A percentile compares a stretch with the other conserved stretches of the same genome.
Conservation (phyloP, 140 eudicot genomes). For the Stevia rebaudiana region DNA sequence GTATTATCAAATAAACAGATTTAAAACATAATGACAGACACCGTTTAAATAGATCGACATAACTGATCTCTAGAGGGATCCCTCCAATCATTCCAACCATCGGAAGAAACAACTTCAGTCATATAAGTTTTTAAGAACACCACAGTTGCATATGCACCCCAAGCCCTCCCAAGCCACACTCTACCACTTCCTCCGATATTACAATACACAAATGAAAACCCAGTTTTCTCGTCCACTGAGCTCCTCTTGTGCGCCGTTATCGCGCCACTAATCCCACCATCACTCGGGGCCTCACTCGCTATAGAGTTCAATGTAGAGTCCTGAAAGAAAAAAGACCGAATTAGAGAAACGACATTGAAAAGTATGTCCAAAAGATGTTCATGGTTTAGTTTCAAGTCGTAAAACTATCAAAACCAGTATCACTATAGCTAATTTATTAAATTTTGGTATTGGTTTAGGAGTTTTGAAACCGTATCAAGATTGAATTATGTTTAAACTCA, state of each 20-base stretch:
- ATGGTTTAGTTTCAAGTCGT: not conserved
- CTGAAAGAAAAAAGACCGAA: conserved; percentile 24
- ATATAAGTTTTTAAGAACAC: conserved; percentile 60
- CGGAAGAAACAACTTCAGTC: conserved; percentile 63
- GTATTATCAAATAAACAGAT: too few species aligned
- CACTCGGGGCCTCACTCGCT: conserved; percentile 44
- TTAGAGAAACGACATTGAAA: not conserved
- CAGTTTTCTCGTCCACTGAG: conserved; percentile 53
- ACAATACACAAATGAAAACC: conserved; percentile 72
- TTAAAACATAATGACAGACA: too few species aligned
- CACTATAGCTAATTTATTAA: too few species aligned
- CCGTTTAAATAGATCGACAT: not conserved
- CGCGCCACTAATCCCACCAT: conserved; percentile 58
- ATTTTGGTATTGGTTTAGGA: not conserved
- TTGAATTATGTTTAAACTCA: not conserved
- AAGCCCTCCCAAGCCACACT: conserved; percentile 92
- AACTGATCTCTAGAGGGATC: conserved; percentile 68
- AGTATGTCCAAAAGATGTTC: not conserved
- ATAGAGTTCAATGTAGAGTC: conserved; percentile 59
- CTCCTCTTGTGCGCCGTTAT: conserved; percentile 76
- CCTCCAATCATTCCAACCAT: conserved; percentile 93
- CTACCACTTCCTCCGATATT: conserved; percentile 64
- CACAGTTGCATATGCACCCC: conserved; percentile 81
- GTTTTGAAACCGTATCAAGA: not conserved
- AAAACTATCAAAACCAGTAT: not conserved